A percentile compares a stretch with the other conserved stretches of the same genome.
These are phyloP conservation scores for Paraurostyla sp. DNA, from an alignment of 73 alveolate species.

Conservation along the genomic window DNA sequence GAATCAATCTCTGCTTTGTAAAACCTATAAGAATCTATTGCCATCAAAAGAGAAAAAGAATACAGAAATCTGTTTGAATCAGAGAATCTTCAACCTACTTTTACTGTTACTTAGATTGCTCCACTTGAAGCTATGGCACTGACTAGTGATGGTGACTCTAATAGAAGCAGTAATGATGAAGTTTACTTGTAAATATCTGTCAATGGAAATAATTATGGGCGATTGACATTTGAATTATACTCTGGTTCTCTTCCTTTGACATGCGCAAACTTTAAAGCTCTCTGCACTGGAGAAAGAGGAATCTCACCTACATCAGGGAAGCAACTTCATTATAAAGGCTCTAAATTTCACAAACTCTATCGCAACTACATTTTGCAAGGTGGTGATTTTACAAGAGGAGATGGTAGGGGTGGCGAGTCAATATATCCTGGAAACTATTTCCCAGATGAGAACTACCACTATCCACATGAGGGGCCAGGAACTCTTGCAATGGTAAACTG, in stretches of 20 bases:
- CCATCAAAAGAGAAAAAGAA: too few species aligned
- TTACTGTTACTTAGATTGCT: too few species aligned
- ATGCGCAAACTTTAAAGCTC: constrained; percentile 88
- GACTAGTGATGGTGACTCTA: too few species aligned
- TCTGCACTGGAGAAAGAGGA: constrained; percentile 93
- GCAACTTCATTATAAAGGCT: constrained; percentile 87
- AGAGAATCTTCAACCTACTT: too few species aligned
- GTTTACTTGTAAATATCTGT: constrained; percentile 64
- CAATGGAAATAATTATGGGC: constrained; percentile 52
- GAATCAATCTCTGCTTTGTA: too few species aligned
- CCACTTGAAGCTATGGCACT: too few species aligned
- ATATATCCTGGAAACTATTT: constrained; percentile 78
- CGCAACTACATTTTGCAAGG: constrained; percentile 86
- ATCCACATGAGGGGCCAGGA: constrained; percentile 77
- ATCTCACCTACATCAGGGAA: constrained; percentile 77
- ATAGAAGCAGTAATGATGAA: constrained; percentile 2
- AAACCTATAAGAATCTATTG: too few species aligned
- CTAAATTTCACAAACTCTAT: constrained; percentile 88
- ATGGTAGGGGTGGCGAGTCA: constrained; percentile 94
- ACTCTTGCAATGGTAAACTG: constrained; percentile 91
- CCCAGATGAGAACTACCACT: constrained; percentile 78
- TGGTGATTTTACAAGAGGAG: constrained; percentile 90
- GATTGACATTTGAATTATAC: constrained; percentile 64
- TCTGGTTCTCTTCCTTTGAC: constrained; percentile 72
- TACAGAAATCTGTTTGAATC: too few species aligned